Evolutionary conservation across 345 rosid genomes (phyloP).

Genomic region (Anastatica hierochuntica): DNA sequence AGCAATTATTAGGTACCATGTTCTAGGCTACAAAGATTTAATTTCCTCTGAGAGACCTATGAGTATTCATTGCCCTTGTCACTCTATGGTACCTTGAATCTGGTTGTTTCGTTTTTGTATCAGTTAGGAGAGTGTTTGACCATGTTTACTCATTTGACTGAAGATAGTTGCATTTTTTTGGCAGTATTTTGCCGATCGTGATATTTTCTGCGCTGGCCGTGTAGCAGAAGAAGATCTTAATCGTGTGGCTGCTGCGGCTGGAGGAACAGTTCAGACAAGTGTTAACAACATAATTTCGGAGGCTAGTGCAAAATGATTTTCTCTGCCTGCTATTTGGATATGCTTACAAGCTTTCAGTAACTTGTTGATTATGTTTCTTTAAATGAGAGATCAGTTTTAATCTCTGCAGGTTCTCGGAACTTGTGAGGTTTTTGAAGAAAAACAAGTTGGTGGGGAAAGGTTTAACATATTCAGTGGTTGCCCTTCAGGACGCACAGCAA

Average conservation of each 20-base stretch:
- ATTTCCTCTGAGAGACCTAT: too few species aligned
- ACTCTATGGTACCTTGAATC: not conserved
- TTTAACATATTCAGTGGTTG: conserved; percentile 98
- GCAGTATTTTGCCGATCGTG: conserved; percentile 98
- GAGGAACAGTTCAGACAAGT: conserved; percentile 95
- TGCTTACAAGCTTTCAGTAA: not conserved
- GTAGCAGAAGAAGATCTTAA: conserved; percentile 90
- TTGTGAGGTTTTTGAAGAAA: conserved; percentile 93
- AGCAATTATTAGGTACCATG: too few species aligned
- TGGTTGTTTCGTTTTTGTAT: conserved; percentile 5
- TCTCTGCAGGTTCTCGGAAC: conserved; percentile 80
- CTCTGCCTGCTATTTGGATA: conserved; percentile 1
- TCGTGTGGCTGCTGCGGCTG: conserved; percentile 93
- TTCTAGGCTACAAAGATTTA: too few species aligned
- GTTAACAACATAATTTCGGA: conserved; percentile 86
- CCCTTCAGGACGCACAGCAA: conserved; percentile 87
- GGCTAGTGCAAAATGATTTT: conserved; percentile 28
- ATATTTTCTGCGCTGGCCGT: conserved; percentile 99
- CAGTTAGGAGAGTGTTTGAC: not conserved
- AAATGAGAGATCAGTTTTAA: not conserved
- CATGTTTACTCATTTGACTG: conserved; percentile 1
- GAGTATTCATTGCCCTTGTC: too few species aligned
- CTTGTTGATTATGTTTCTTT: conserved; percentile 4
- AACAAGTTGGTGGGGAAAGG: conserved; percentile 97
- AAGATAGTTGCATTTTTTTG: conserved; percentile 4